Conservation (phyloP, 2,329 filamentous ascomycete genomes). For the Juglanconis sp. region DNA sequence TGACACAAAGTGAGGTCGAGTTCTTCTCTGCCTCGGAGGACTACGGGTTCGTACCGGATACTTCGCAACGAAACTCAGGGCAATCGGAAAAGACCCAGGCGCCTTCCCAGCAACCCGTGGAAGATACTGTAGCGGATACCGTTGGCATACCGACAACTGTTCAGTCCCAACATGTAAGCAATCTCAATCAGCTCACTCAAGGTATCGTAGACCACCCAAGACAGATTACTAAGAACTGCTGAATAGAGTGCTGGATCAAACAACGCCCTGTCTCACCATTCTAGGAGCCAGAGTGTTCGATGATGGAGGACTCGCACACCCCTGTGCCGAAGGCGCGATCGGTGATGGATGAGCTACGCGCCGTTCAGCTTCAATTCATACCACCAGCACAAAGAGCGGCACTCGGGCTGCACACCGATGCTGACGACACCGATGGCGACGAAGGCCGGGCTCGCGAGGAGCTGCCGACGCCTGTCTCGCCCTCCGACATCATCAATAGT, state of each 20-base stretch:
- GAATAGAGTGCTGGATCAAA: background rate
- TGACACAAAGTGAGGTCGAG: conserved; percentile 9
- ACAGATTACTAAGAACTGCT: background rate
- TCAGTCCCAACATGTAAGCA: background rate
- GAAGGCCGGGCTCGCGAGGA: background rate
- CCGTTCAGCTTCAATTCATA: conserved; percentile 10
- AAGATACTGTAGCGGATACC: background rate
- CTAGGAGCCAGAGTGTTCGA: background rate
- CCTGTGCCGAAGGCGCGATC: background rate
- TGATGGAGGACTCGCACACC: conserved; percentile 13
- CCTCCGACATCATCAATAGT: conserved; percentile 15
- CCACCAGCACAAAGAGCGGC: background rate
- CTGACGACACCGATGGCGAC: background rate
- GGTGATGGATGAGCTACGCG: conserved; percentile 9
- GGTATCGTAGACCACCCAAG: background rate
- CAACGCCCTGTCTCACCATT: background rate
- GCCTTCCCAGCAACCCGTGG: background rate
- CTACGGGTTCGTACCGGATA: conserved; percentile 13
- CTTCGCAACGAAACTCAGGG: background rate
- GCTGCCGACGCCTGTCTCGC: conserved; percentile 14
- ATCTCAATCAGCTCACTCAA: background rate
- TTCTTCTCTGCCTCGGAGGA: conserved; percentile 15
- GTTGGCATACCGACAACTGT: background rate
- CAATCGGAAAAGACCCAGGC: background rate
- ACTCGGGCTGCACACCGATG: background rate